Evolutionary conservation across 2,329 filamentous ascomycete species (phyloP), one percentile per base, ranked within the genome.

Genomic region (Colletotrichum eremochloae): DNA sequence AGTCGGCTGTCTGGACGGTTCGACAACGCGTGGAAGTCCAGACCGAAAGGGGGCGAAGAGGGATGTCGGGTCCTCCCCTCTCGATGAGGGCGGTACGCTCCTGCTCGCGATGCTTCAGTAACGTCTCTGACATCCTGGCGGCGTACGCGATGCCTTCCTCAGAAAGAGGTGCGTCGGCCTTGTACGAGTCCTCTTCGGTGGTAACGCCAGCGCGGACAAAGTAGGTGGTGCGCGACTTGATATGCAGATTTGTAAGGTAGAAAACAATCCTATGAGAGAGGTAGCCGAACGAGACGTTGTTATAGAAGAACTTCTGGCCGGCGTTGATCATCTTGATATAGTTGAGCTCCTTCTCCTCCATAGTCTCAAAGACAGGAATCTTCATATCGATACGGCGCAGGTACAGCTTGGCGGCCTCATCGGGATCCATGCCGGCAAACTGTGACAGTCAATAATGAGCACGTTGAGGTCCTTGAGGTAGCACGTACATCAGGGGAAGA

Each of bases 301-400:
- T 99, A 82, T 98, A 96, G 77, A 96, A 93, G 79, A 99, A 93
- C 76, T 94, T 91, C 79, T 96, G 91, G 56, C 96, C 96, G 9
- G 96, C 96, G 77, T 99, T 99, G 80, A 98, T 97, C 96, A 99
- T 98, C 85, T 97, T 98, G 84, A 99, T 96, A 84, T 96, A 99
- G 81, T 98, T 97, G 74, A 99, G 88, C 76, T 98, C 95, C 40
- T 89, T 88, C 81, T 99, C 96, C 77, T 95, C 89, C 95, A 99
- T 98, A 1, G 94, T 97, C 84, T 99, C 95, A 77, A 97, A 99
- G 71, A 96, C 92, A 29, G 96, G 96, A 72, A 99, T 99, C 76
- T 96, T 94, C 77, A 94, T 92, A 74, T 94, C 92, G 79, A 99
- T 98, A 63, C 96, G 92, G 74, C 91, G 90, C 50, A 99, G 89